Conservation (phyloP, 163 green algal species). For the Chloromonas sp. region DNA sequence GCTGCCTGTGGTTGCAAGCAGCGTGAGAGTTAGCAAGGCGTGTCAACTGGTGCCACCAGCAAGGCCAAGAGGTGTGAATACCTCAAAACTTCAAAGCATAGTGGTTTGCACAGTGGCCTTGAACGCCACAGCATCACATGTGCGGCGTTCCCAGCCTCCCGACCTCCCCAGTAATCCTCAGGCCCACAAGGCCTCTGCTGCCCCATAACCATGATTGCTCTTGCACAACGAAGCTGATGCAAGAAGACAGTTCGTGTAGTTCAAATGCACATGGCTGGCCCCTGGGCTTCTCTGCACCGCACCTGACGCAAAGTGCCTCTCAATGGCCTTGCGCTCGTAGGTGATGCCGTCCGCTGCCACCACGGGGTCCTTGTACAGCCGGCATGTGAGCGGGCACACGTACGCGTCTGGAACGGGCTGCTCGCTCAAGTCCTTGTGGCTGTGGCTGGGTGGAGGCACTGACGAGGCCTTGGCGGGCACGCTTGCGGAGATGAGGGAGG, state of each 20-base stretch:
- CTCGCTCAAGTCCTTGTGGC: neutral
- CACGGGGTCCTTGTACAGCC: constrained; percentile 22
- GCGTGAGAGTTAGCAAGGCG: neutral
- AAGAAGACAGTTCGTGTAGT: neutral
- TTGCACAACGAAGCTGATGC: neutral
- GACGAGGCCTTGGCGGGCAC: too few relatives aligned
- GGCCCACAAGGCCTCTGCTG: neutral
- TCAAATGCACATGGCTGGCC: neutral
- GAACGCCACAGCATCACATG: neutral
- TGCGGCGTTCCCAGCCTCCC: too few relatives aligned
- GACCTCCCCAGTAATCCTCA: neutral
- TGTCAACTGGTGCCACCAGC: too few relatives aligned
- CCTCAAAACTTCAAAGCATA: neutral
- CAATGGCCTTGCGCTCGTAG: constrained; percentile 25
- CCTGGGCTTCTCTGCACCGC: neutral
- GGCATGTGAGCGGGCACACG: constrained; percentile 4
- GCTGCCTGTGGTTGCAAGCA: neutral
- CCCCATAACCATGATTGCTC: neutral
- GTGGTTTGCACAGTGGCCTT: neutral
- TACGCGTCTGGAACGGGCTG: neutral
- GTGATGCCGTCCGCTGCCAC: constrained; percentile 22
- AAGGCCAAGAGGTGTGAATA: too few relatives aligned
- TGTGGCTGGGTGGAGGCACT: neutral
- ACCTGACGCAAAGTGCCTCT: constrained; percentile 17
- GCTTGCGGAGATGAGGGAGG: too few relatives aligned